These are phyloP conservation scores for Nothomitra cinnamomea DNA, from an alignment of 2,329 filamentous ascomycete species.

Conservation along the genomic window DNA sequence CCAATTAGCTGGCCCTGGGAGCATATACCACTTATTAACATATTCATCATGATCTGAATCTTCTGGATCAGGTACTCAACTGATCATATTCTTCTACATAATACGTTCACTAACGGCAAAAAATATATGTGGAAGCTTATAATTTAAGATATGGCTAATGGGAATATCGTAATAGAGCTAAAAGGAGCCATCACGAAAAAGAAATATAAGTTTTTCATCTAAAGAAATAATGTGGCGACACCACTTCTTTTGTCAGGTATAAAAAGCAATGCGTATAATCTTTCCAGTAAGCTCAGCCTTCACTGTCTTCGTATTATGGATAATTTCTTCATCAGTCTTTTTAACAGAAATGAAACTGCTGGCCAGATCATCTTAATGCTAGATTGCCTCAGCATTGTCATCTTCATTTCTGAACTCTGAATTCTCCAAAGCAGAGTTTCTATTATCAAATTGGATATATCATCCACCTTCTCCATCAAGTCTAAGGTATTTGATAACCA, in stretches of 20 bases:
- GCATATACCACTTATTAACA: neutral
- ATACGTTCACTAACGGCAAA: neutral
- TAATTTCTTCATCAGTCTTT: neutral
- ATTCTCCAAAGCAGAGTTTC: neutral
- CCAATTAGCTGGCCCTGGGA: neutral
- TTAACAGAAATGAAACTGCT: neutral
- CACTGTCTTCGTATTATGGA: neutral
- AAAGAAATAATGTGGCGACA: neutral
- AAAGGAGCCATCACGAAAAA: neutral
- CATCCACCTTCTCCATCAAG: neutral
- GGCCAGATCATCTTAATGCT: neutral
- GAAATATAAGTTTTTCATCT: neutral
- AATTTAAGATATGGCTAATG: neutral
- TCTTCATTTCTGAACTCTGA: neutral
- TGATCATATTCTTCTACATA: neutral
- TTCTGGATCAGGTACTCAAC: neutral
- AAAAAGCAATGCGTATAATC: neutral
- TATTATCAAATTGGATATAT: neutral
- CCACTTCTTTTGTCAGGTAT: neutral
- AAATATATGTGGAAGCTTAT: neutral
- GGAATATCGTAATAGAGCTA: neutral
- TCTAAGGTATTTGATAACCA: neutral
- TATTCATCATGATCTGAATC: neutral
- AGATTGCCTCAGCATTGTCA: neutral
- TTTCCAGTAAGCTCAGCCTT: neutral